Conservation (phyloP, 257 asterid species). For the Coffea eugenioides region DNA sequence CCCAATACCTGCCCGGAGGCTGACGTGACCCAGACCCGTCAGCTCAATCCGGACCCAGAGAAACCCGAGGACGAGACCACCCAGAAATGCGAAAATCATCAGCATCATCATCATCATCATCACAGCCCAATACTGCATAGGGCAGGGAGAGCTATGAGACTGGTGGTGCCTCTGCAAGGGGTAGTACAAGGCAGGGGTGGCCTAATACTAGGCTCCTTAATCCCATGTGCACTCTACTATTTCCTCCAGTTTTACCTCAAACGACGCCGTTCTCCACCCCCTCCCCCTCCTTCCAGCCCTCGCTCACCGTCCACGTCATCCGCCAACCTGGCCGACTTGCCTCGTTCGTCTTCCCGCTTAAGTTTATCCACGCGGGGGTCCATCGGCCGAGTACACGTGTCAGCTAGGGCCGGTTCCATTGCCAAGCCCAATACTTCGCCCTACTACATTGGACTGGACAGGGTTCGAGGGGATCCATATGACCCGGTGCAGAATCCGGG, state of each 20-base stretch:
- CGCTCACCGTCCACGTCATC: slow-evolving; percentile 52
- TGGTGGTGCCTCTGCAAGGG: slow-evolving; percentile 89
- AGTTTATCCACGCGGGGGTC: slow-evolving; percentile 62
- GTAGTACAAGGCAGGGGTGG: slow-evolving; percentile 95
- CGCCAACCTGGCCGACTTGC: slow-evolving; percentile 48
- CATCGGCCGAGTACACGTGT: slow-evolving; percentile 48
- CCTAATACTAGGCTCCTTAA: slow-evolving; percentile 75
- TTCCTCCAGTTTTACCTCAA: slow-evolving; percentile 82
- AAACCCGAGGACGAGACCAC: slow-evolving; percentile 26
- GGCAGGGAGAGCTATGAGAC: slow-evolving; percentile 56
- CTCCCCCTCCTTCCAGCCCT: slow-evolving; percentile 36
- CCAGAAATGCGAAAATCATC: slow-evolving; percentile 2
- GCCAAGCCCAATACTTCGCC: slow-evolving; percentile 74
- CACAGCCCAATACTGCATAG: not conserved
- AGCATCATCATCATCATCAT: not conserved
- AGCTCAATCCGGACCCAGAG: slow-evolving; percentile 27
- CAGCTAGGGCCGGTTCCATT: slow-evolving; percentile 52
- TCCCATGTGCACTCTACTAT: slow-evolving; percentile 84
- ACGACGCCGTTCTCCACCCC: slow-evolving; percentile 62
- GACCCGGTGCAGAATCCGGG: slow-evolving; percentile 52
- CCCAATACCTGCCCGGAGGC: too few species aligned
- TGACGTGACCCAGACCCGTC: slow-evolving; percentile 22
- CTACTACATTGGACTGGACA: slow-evolving; percentile 85
- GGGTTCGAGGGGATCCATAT: slow-evolving; percentile 56
- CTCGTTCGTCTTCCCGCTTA: slow-evolving; percentile 70